Evolutionary conservation across 2,329 filamentous ascomycete genomes (phyloP).

Genomic region (Colletotrichum graminicola): DNA sequence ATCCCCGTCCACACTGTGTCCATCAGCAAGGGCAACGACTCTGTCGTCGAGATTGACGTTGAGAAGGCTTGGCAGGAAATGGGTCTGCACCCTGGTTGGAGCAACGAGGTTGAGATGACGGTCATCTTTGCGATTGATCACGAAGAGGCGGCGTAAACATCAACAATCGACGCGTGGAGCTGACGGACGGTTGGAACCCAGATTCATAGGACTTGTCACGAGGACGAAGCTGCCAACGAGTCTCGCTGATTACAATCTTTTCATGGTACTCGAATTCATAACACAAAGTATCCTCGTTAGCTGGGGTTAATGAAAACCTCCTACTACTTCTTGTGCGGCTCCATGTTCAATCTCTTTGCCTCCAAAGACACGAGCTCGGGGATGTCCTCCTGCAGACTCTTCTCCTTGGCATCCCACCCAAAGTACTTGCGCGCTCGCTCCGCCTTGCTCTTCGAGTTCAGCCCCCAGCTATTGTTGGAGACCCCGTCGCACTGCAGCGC

Average conservation of each 20-base stretch:
- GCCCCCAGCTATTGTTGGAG: slow-evolving; percentile 49
- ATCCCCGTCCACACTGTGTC: slow-evolving; percentile 76
- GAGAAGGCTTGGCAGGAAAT: slow-evolving; percentile 82
- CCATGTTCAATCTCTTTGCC: slow-evolving; percentile 53
- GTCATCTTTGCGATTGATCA: slow-evolving; percentile 63
- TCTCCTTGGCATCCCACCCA: slow-evolving; percentile 57
- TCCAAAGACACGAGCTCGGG: slow-evolving; percentile 53
- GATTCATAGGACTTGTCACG: not conserved
- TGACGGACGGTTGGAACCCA: not conserved
- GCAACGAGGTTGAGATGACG: slow-evolving; percentile 82
- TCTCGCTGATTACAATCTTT: not conserved
- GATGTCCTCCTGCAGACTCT: slow-evolving; percentile 55
- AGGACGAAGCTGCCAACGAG: not conserved
- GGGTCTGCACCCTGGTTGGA: slow-evolving; percentile 78
- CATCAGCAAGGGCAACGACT: slow-evolving; percentile 62
- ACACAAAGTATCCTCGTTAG: not conserved
- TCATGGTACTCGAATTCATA: not conserved
- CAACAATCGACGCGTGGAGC: not conserved
- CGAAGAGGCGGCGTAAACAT: slow-evolving; percentile 14
- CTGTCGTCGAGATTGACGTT: slow-evolving; percentile 82
- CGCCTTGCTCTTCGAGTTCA: slow-evolving; percentile 60
- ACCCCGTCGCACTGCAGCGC: slow-evolving; percentile 46
- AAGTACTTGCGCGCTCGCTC: slow-evolving; percentile 60
- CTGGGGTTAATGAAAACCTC: not conserved
- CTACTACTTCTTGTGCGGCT: slow-evolving; percentile 46